Evolutionary conservation across 2,329 filamentous ascomycete genomes (phyloP), one percentile per base, ranked within the genome.

Genomic region (Fusarium sp.): DNA sequence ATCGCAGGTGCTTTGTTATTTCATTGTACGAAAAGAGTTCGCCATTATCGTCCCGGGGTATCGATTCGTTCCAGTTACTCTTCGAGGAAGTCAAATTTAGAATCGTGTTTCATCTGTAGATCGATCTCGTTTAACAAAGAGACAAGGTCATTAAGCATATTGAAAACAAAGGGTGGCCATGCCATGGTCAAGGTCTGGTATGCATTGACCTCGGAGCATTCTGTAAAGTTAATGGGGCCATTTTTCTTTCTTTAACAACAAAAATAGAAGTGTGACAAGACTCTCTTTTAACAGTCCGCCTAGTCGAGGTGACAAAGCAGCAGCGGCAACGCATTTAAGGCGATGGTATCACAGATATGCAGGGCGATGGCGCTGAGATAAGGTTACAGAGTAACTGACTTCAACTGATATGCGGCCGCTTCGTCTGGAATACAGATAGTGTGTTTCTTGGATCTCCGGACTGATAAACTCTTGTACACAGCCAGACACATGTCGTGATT

Each of bases 351-450:
- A 63, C 63, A 59, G 59, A 54, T 50, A 67, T 61, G 67, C 64
- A 62, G 64, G 61, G 57, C 55, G 62, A 63, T 52, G 54, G 56
- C 60, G 57, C 54, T 37, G 48, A 75, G 73, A 75, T 76, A 75
- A 76, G 73, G 59, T 65, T 57, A 65, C 63, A 60, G 60, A 64
- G 52, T 14, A 62, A 64, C 54, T 53, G 54, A 55, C 61, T 61
- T 72, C 49, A 48, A 60, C 61, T 68, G 73, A 76, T 74, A 75
- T 74, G 73, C 69, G 64, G 60, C 53, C 64, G 58, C 70, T 62
- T 70, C 61, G 66, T 59, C 62, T 65, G 60, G 60, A 70, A 67
- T 71, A 60, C 35, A 55, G 60, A 75, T 76, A 71, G 67, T 65
- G 69, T 60, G 69, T 60, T 64, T 62, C 54, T 55, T 74, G 57